Base-by-base conservation (phyloP, 2,329 filamentous ascomycete species). In the Thielaviopsis punctulata region DNA sequence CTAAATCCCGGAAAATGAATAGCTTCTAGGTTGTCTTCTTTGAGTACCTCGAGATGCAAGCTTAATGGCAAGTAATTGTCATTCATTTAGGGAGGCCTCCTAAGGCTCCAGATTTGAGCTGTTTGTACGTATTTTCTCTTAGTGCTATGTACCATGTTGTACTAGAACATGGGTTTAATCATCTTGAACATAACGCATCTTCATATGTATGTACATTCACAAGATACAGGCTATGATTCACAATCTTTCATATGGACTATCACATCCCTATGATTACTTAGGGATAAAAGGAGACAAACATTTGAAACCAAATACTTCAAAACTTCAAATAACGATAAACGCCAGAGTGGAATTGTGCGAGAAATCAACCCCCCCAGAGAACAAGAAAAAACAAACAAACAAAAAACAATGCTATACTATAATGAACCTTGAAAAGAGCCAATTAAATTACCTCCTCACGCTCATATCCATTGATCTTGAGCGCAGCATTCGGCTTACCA, bases 391-490 rank as follows among this genome's bases (percentile, higher is more conserved):
- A 18, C 25, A 50, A 24, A 23, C 45, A 41, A 27, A 52, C 30
- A 18, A 36, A 49, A 24, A 10, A 18, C 24, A 30, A 4, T 5
- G 21, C 25, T 36, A 47, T 30, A 19, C 36, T 15, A 19, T 46
- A 21, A 46, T 25, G 39, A 15, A 45, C 25, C 24, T 18, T 10
- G 23, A 10, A 30, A 15, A 22, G 44, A 6, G 47, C 21, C 12
- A 13, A 49, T 61, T 61, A 76, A n/a, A 92, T 77, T 36, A 93
- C 79, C 50, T 98, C 90, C 2, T 79, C 68, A 24, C 90, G 73
- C 63, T 95, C 88, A 76, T 85, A 98, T 0, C 92, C 92, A 1
- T 72, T 72, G 0, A 82, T 73, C 63, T 80, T 76, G 24, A 73
- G 59, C 46, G 80, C 74, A 1, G 78, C 77, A 3, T 83, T 85